Percentiles rank a stretch among this genome's conserved stretches.
phyloP scores from a whole-genome alignment of 257 asterid genomes.

The Solanum peruvianum region DNA sequence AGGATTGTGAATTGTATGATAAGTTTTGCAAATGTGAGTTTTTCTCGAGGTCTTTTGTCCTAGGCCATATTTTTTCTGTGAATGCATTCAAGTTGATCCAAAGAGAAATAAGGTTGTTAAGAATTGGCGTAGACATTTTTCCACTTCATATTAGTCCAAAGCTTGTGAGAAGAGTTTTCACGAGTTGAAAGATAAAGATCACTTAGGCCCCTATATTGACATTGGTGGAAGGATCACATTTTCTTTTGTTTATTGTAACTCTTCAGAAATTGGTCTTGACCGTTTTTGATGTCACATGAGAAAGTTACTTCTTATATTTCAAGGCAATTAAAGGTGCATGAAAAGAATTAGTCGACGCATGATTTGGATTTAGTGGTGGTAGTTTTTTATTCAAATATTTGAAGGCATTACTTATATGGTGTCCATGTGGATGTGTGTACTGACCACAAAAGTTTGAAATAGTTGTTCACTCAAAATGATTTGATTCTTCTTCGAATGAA shows the following conservation, averaged over 20 bases:
- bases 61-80: no score
- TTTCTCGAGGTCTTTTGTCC: neutral
- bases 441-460: neutral
- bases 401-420: neutral
- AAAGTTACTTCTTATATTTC: neutral
- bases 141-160: neutral
- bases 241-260: neutral
- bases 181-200: neutral
- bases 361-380: neutral
- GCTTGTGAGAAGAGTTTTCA: neutral
- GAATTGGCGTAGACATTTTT: neutral
- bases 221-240: neutral
- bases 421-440: neutral
- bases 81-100: neutral
- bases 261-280: neutral
- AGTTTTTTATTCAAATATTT: no score
- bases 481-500: neutral
- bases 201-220: neutral
- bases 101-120: neutral
- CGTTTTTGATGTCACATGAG: neutral
- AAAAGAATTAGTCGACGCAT: neutral
- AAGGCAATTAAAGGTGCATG: neutral
- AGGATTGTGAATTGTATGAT: no score
- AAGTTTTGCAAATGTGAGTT: neutral
- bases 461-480: neutral